Conservation (phyloP, 305 asterid species). For the Solanum hybrid region DNA sequence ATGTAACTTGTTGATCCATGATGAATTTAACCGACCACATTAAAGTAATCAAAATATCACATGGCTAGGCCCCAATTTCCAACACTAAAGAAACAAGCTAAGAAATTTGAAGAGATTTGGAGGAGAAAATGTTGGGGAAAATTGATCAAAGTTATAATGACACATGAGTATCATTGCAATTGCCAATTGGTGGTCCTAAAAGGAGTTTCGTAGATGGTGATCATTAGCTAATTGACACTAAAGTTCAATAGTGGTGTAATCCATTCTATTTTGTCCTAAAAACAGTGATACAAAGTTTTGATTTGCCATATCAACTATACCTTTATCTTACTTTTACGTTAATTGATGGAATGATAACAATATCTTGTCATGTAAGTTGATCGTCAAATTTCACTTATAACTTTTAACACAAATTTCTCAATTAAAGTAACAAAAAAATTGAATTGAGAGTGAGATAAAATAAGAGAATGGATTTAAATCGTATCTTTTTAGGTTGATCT, state of each 20-base stretch:
- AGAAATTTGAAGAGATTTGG: not conserved
- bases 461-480: not conserved
- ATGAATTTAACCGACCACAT: not conserved
- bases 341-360: not conserved
- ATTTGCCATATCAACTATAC: not conserved
- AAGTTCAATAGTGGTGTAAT: not conserved
- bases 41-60: not conserved
- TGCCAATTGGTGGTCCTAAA: not conserved
- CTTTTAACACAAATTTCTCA: not conserved
- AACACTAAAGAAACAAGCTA: not conserved
- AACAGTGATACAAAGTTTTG: not conserved
- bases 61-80: not conserved
- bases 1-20: not conserved
- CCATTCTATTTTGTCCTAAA: not conserved
- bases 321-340: not conserved
- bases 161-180: not conserved
- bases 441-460: not conserved
- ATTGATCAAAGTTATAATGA: not conserved
- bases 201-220: not conserved
- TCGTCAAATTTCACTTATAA: not conserved
- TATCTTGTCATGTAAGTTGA: not conserved
- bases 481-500: not conserved
- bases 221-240: conserved; percentile 1
- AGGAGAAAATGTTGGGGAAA: not conserved
- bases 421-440: not conserved